phyloP scores from a whole-genome alignment of 176 grass and related monocot genomes.

The Thinopyrum elongatum region DNA sequence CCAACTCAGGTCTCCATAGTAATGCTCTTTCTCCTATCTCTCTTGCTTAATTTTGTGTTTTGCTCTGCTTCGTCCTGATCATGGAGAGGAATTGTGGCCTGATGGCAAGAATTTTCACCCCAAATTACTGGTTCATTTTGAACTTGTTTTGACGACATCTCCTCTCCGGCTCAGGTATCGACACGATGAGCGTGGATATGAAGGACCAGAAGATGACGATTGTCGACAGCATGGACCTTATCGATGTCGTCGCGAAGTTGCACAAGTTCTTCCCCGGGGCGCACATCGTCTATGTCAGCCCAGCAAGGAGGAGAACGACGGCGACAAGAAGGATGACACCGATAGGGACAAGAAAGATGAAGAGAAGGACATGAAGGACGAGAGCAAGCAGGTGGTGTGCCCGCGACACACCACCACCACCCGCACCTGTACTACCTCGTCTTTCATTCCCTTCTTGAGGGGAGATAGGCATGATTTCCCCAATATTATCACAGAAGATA shows the following conservation, averaged over 20 bases:
- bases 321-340: constrained; percentile 15
- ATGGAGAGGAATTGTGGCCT: neutral
- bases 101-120: neutral
- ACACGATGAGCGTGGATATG: neutral
- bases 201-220: neutral
- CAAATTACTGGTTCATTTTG: no score
- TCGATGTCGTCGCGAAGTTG: neutral
- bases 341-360: neutral
- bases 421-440: constrained; percentile 21
- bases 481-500: no score
- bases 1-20: constrained; percentile 50
- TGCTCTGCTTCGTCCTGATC: neutral
- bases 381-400: neutral
- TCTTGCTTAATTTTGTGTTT: no score
- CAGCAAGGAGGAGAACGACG: constrained; percentile 51
- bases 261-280: constrained; percentile 31
- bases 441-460: neutral
- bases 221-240: neutral
- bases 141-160: no score
- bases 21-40: neutral
- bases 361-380: neutral
- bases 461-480: no score
- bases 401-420: neutral
- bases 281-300: constrained; percentile 40
- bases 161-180: neutral